Conservation (phyloP, 1,139 yeast species). For the Candida labiduridarum region DNA sequence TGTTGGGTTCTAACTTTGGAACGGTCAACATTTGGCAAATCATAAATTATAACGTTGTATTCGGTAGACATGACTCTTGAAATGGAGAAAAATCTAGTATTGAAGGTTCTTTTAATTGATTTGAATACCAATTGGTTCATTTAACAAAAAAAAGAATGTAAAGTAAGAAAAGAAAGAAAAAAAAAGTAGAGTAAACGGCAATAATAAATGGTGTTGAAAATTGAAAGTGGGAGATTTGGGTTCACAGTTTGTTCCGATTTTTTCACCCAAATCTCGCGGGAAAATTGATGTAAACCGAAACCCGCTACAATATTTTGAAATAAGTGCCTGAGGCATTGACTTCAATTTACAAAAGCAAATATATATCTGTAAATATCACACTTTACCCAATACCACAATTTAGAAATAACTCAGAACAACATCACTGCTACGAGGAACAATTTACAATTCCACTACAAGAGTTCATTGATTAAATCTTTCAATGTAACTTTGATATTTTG, state of each 20-base stretch:
- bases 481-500: not conserved
- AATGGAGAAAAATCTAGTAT: constrained; percentile 8
- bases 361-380: not conserved
- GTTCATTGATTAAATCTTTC: not conserved
- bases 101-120: not conserved
- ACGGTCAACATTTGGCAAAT: constrained; percentile 66
- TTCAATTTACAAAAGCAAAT: too few relatives aligned
- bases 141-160: not conserved
- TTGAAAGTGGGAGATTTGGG: not conserved
- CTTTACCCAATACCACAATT: not conserved
- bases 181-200: not conserved
- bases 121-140: constrained; percentile 4
- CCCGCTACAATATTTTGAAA: not conserved
- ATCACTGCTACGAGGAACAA: not conserved
- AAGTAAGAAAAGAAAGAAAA: not conserved
- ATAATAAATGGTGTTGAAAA: not conserved
- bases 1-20: constrained; percentile 59
- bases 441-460: not conserved
- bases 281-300: not conserved
- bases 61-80: constrained; percentile 35
- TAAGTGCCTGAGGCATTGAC: not conserved
- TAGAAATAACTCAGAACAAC: too few relatives aligned
- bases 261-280: not conserved
- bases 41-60: constrained; percentile 73
- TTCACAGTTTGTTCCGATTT: not conserved